Evolutionary conservation across 2,329 filamentous ascomycete genomes (phyloP).

Genomic region (Fusarium goolgardi): DNA sequence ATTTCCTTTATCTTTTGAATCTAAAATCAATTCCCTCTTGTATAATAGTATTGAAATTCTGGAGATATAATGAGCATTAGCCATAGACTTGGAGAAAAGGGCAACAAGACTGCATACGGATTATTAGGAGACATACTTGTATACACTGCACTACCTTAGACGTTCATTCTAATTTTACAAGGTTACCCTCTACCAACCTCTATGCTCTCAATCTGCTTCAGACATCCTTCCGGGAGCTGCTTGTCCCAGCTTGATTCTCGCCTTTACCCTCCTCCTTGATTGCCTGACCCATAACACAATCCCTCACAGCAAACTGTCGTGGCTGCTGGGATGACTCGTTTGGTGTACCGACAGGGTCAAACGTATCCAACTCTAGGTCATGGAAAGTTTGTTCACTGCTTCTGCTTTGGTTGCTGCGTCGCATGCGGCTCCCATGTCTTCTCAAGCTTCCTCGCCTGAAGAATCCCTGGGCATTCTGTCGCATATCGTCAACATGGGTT

Average conservation of each 20-base stretch:
- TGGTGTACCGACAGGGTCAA: conserved; percentile 35
- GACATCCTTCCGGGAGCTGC: conserved; percentile 6
- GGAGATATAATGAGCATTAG: conserved; percentile 40
- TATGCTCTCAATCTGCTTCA: background rate
- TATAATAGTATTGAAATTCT: conserved; percentile 41
- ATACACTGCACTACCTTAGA: conserved; percentile 44
- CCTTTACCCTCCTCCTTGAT: conserved; percentile 52
- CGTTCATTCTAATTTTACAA: conserved; percentile 39
- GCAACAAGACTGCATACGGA: conserved; percentile 13
- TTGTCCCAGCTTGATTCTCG: conserved; percentile 28
- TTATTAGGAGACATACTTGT: conserved; percentile 35
- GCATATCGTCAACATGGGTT: conserved; percentile 53
- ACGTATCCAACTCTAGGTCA: conserved; percentile 48
- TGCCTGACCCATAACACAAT: conserved; percentile 54
- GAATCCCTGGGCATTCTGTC: conserved; percentile 50
- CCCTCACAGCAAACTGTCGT: conserved; percentile 47
- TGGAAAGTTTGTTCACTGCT: conserved; percentile 46
- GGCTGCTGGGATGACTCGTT: conserved; percentile 26
- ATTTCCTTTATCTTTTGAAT: conserved; percentile 18
- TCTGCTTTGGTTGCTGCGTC: conserved; percentile 49
- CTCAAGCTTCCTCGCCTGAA: conserved; percentile 46
- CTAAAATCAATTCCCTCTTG: conserved; percentile 31
- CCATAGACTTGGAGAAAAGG: conserved; percentile 37
- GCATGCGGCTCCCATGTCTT: conserved; percentile 39
- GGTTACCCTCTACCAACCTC: conserved; percentile 2